Conservation (phyloP, 2,329 filamentous ascomycete species). For the Botrytis squamosa region DNA sequence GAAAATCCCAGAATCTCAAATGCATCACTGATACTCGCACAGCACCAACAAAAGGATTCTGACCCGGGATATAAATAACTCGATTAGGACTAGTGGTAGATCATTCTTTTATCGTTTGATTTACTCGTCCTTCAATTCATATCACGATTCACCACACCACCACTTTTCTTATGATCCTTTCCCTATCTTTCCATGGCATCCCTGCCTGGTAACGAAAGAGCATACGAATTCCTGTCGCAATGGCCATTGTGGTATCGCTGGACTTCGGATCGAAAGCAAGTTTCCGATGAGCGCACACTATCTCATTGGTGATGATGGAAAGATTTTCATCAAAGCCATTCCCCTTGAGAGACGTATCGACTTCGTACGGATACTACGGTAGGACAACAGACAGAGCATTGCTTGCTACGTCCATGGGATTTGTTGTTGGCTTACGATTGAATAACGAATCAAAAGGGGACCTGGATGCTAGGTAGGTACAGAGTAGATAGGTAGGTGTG, state of each 20-base stretch:
- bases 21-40: neutral
- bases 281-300: neutral
- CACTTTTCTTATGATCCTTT: neutral
- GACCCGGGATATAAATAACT: neutral
- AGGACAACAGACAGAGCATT: neutral
- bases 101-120: neutral
- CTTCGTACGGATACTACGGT: neutral
- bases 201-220: neutral
- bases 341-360: neutral
- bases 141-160: neutral
- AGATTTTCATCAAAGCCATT: neutral
- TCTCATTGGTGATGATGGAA: neutral
- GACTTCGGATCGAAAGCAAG: neutral
- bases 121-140: neutral
- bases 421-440: neutral
- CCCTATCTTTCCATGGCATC: neutral
- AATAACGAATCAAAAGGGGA: neutral
- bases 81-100: neutral
- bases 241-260: neutral
- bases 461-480: neutral
- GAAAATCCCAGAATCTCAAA: neutral
- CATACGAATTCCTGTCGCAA: conserved; percentile 4
- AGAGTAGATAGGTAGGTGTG: neutral
- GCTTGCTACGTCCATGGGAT: neutral
- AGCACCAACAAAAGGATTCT: neutral